Percentiles rank a stretch among this genome's conserved stretches.
Conservation (phyloP, 2,329 filamentous ascomycete species). For the Aspergillus terreus region DNA sequence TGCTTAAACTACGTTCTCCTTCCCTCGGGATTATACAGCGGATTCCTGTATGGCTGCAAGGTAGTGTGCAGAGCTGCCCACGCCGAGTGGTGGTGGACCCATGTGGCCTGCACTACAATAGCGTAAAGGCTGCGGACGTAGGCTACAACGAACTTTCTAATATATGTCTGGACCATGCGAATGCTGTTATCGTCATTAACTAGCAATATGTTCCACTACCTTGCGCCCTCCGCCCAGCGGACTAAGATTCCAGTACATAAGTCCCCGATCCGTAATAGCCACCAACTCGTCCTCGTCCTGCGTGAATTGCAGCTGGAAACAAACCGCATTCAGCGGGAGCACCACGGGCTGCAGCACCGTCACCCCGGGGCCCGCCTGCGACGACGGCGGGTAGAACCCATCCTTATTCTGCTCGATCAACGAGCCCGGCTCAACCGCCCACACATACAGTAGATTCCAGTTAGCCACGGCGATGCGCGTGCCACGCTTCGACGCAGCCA, state of each 20-base stretch:
- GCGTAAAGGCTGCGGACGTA: too few relatives aligned
- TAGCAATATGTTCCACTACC: constrained; percentile 4
- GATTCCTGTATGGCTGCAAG: too few relatives aligned
- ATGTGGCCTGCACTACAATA: too few relatives aligned
- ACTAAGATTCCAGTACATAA: constrained; percentile 38
- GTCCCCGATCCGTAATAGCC: constrained; percentile 40
- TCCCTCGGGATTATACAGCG: too few relatives aligned
- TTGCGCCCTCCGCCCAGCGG: constrained; percentile 24
- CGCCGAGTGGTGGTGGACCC: too few relatives aligned
- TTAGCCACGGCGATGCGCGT: constrained; percentile 40
- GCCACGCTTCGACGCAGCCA: constrained; percentile 32
- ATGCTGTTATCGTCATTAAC: background rate
- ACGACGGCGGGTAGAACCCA: constrained; percentile 31
- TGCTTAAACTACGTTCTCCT: too few relatives aligned
- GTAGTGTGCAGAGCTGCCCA: too few relatives aligned
- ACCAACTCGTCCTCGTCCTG: constrained; percentile 36
- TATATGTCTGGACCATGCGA: too few relatives aligned
- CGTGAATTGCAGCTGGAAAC: constrained; percentile 34
- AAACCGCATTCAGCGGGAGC: constrained; percentile 35
- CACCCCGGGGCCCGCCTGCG: constrained; percentile 16
- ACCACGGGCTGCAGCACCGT: constrained; percentile 32
- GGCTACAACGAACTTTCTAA: too few relatives aligned
- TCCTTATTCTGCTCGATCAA: constrained; percentile 29
- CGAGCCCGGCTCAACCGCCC: constrained; percentile 36
- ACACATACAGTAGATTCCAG: constrained; percentile 41